Conservation (phyloP, 2,329 filamentous ascomycete genomes). For the Colletotrichum orchidophilum region DNA sequence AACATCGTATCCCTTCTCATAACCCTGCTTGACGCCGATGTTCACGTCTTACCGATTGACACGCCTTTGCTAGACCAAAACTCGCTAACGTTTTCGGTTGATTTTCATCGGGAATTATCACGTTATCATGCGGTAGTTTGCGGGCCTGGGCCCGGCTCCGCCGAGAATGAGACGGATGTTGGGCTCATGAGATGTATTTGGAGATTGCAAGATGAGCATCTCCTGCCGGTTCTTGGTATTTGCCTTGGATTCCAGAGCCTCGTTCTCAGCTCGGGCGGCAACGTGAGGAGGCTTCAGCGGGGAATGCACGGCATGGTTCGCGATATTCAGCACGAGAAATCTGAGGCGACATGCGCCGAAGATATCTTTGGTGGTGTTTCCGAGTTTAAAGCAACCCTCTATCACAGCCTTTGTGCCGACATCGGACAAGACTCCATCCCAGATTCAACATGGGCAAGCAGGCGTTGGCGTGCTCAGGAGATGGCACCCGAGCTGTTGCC, state of each 20-base stretch:
- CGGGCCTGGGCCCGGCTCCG: slow-evolving; percentile 89
- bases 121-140: slow-evolving; percentile 87
- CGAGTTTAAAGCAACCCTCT: slow-evolving; percentile 76
- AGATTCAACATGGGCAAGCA: slow-evolving; percentile 46
- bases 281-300: slow-evolving; percentile 71
- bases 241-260: slow-evolving; percentile 91
- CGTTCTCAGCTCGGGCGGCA: slow-evolving; percentile 72
- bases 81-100: slow-evolving; percentile 51
- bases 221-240: slow-evolving; percentile 85
- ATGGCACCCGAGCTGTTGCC: slow-evolving; percentile 58
- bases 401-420: slow-evolving; percentile 72
- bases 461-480: slow-evolving; percentile 50
- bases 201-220: slow-evolving; percentile 65
- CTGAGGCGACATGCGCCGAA: slow-evolving; percentile 31
- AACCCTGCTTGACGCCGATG: slow-evolving; percentile 71
- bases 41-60: slow-evolving; percentile 79
- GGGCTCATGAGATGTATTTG: slow-evolving; percentile 85
- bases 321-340: slow-evolving; percentile 64
- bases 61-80: slow-evolving; percentile 57
- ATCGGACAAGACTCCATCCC: slow-evolving; percentile 57
- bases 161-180: slow-evolving; percentile 76
- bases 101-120: slow-evolving; percentile 60
- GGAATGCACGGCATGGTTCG: slow-evolving; percentile 87
- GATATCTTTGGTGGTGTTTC: slow-evolving; percentile 74
- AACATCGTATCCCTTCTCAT: slow-evolving; percentile 89